phyloP scores from a whole-genome alignment of 495 filamentous ascomycete genomes.

The Mytilinidion resinicola region DNA sequence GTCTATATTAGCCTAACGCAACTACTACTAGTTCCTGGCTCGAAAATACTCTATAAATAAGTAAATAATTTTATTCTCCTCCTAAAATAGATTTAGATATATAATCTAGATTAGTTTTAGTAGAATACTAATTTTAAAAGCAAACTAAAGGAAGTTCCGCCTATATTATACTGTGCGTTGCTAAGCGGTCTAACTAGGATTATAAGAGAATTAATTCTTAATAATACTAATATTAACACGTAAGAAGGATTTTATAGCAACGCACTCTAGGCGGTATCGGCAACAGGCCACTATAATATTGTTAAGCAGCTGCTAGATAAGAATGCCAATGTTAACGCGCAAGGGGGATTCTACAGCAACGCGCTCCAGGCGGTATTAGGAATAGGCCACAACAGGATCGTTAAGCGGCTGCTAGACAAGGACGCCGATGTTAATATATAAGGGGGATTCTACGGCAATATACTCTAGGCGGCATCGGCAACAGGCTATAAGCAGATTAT shows the following conservation, averaged over 20 bases:
- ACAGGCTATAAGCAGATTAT: neutral
- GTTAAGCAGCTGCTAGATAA: conserved; percentile 7
- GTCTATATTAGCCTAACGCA: too few relatives aligned
- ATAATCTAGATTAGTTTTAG: too few relatives aligned
- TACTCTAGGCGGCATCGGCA: conserved; percentile 3
- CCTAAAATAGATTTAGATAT: too few relatives aligned
- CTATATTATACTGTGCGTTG: too few relatives aligned
- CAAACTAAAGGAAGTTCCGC: too few relatives aligned
- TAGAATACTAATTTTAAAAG: too few relatives aligned
- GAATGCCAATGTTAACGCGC: too few relatives aligned
- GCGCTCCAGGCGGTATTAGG: conserved; percentile 13
- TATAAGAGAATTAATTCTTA: neutral
- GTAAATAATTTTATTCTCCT: too few relatives aligned
- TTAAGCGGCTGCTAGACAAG: neutral
- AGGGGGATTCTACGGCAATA: conserved; percentile 3
- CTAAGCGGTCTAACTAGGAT: too few relatives aligned
- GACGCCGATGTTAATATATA: neutral
- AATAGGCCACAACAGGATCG: too few relatives aligned
- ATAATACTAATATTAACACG: neutral
- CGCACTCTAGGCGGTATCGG: conserved; percentile 3
- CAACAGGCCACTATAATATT: neutral
- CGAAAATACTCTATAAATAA: too few relatives aligned
- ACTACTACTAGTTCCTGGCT: too few relatives aligned
- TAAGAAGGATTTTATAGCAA: conserved; percentile 2
- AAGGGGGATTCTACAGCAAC: conserved; percentile 3